Evolutionary conservation across 2,329 filamentous ascomycete genomes (phyloP), one percentile per base, ranked within the genome.

Genomic region (Chaetomiaceae sp.): DNA sequence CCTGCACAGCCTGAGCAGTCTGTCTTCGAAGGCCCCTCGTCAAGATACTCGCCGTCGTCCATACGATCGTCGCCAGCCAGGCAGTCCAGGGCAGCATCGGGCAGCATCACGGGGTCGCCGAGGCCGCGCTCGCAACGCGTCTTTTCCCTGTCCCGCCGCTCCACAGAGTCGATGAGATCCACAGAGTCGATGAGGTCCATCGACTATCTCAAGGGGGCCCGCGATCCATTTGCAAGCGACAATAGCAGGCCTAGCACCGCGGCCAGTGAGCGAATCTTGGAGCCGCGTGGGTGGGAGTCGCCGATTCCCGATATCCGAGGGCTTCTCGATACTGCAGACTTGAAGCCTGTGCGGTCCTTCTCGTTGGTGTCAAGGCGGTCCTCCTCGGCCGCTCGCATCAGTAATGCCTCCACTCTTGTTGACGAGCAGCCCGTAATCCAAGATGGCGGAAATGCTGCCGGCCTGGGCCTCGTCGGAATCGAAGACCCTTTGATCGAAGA

Each of bases 101-200:
- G 33, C 13, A 44, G 39, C 33, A 27, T 40, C 5, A 47, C 50
- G 21, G 34, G 20, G 4, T 48, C 50, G n/a, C 48, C 54, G 17
- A 50, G 48, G 10, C 40, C 44, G 20, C 53, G 50, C n/a, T 19
- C 47, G 5, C 53, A 55, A 23, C 51, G 54, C 5, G 48, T 57
- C 10, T 58, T 58, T 17, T 59, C 56, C 2, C 42, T 60, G n/a
- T 52, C 50, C 14, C 45, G 55, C 7, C 52, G 46, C 4, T 58
- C 58, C 3, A 39, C 44, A 2, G 54, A 55, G 10, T 55, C 57
- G 4, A 17, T 53, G 14, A 35, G 43, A 31, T 57, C 55, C n/a
- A 48, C n/a, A n/a, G n/a, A 55, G 10, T 55, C 57, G 4, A 17
- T 53, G 14, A 35, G 43, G 34, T 57, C 55, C n/a, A 48, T 53